Percentiles rank a stretch among this genome's conserved stretches.
phyloP scores from a whole-genome alignment of 495 filamentous ascomycete species.

The Hypoxylon crocopeplum region DNA sequence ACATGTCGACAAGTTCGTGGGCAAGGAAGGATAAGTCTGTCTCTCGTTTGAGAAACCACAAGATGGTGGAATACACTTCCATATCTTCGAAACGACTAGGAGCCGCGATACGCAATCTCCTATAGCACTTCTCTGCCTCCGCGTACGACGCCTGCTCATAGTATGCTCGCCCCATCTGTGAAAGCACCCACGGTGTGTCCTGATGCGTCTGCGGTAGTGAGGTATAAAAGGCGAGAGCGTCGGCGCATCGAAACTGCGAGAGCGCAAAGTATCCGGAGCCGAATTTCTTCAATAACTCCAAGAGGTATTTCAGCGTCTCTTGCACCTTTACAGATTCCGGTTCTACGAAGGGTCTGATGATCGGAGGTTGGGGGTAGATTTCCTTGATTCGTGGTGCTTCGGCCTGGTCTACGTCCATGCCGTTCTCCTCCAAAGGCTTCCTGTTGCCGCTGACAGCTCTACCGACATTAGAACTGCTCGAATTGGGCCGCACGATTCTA shows the following conservation, averaged over 20 bases:
- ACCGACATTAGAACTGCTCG: constrained; percentile 70
- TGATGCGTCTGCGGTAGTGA: constrained; percentile 75
- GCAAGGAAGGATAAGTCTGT: constrained; percentile 89
- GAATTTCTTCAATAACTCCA: constrained; percentile 83
- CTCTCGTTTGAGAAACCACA: constrained; percentile 94
- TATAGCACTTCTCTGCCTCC: constrained; percentile 86
- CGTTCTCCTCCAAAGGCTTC: constrained; percentile 68
- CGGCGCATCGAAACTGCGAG: constrained; percentile 76
- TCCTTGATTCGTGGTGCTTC: constrained; percentile 61
- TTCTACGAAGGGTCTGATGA: constrained; percentile 54
- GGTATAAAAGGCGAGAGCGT: constrained; percentile 75
- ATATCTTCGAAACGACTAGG: constrained; percentile 87
- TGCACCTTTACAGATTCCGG: constrained; percentile 64
- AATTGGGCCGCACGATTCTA: constrained; percentile 57
- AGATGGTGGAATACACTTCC: constrained; percentile 96
- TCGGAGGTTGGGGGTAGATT: constrained; percentile 38
- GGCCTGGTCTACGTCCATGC: constrained; percentile 67
- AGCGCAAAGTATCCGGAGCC: constrained; percentile 79
- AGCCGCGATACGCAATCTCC: constrained; percentile 73
- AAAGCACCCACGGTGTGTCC: constrained; percentile 94
- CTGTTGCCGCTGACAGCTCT: constrained; percentile 88
- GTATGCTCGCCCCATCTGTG: constrained; percentile 85
- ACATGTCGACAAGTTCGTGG: constrained; percentile 84
- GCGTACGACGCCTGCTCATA: constrained; percentile 86
- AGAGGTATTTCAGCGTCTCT: constrained; percentile 75